These are phyloP conservation scores for Terfezia claveryi DNA, from an alignment of 495 filamentous ascomycete species.

Conservation along the genomic window DNA sequence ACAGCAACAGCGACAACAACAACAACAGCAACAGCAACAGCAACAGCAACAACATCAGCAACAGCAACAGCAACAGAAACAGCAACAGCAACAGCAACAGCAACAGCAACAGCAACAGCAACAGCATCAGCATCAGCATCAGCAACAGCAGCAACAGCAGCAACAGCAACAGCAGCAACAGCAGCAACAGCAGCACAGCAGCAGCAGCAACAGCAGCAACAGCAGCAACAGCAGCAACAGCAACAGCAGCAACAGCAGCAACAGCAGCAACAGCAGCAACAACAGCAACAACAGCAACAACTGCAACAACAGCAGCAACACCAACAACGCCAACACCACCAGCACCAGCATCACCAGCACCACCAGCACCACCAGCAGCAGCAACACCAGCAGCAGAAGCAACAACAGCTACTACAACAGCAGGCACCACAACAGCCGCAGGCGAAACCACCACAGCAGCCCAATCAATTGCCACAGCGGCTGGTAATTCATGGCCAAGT, in stretches of 20 bases:
- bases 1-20: neutral
- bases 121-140: too few species aligned
- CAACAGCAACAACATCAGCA: neutral
- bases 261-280: neutral
- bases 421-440: neutral
- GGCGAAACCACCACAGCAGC: neutral
- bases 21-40: neutral
- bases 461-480: neutral
- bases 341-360: neutral
- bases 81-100: neutral
- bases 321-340: neutral
- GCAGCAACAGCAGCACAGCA: too few species aligned
- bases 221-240: too few species aligned
- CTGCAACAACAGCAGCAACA: neutral
- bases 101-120: neutral
- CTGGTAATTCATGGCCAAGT: neutral
- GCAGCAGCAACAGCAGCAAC: too few species aligned
- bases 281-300: too few species aligned
- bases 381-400: neutral
- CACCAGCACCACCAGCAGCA: neutral
- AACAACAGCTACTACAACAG: neutral
- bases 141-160: neutral
- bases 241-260: neutral
- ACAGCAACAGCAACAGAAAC: neutral
- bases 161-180: neutral